Base-by-base conservation (phyloP, 106 monocot genomes). In the Acorus calamus region DNA sequence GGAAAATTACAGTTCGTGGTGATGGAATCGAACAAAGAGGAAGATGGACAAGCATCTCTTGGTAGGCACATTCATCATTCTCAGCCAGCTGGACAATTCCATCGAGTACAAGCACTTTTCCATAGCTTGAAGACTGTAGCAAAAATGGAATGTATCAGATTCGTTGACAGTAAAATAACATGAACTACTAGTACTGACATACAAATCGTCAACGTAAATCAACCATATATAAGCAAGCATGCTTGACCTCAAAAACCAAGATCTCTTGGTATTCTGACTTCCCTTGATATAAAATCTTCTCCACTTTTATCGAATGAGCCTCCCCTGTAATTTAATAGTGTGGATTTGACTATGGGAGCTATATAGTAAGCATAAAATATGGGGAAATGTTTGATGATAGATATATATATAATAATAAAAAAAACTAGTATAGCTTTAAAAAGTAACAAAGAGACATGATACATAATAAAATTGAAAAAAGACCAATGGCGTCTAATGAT, bases 41-140 rank as follows among this genome's bases (percentile, higher is more conserved):
- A 79, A 99, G 88, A 73, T 99, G 98, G 42, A 83, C 77, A 65
- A 99, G 85, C 98, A 99, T 99, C 72, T 99, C 98, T 62, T 99
- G 98, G 66, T 99, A 99, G 4, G 98, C 92, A 71, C 85, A 92
- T 81, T 99, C 98, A 69, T 99, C 98, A 69, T 81, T 92, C 64
- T 99, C 92, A 53, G 92, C 92, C 45, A 99, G 68, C 69, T 99
- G 98, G 52, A 99, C 80, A 75, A 99, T 92, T 3, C 98, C 98
- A 80, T 99, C 98, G 55, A 99, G 92, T 13, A 81, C 92, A 77
- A 99, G 92, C 41, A 99, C 92, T 71, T 80, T 99, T 12, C 98
- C 98, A 60, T 99, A 99, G 49, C 66, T 69, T 55, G 85, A 61
- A 9, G 98, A 99, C 98, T 99, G 83, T 68, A 52, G 59, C 6